phyloP scores from a whole-genome alignment of 2,329 filamentous ascomycete species.

The Epichloe sibirici region DNA sequence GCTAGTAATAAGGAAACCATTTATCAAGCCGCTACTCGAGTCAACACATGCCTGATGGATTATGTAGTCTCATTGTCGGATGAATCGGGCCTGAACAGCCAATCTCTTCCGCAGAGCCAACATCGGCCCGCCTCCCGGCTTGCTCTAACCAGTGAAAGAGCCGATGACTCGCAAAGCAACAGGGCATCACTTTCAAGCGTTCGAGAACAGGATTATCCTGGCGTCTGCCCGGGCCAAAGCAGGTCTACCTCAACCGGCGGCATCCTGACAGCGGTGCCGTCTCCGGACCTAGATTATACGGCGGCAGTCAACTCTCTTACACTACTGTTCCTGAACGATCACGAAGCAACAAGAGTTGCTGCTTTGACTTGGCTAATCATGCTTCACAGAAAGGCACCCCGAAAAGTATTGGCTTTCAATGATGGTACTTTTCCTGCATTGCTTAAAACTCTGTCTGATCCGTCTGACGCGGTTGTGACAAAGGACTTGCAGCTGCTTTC shows the following conservation, averaged over 20 bases:
- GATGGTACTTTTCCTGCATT: constrained; percentile 94
- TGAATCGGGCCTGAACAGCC: constrained; percentile 33
- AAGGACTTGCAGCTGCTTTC: constrained; percentile 87
- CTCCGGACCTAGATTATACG: constrained; percentile 81
- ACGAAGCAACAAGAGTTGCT: constrained; percentile 88
- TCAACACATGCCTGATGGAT: constrained; percentile 84
- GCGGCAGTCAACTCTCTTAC: constrained; percentile 90
- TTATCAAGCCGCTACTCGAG: constrained; percentile 72
- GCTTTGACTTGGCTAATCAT: constrained; percentile 95
- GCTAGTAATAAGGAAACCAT: constrained; percentile 85
- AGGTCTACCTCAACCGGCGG: constrained; percentile 34
- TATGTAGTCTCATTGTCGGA: constrained; percentile 88
- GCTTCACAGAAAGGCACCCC: constrained; percentile 88
- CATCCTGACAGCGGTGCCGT: constrained; percentile 28
- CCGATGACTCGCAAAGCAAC: constrained; percentile 35
- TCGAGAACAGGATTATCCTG: constrained; percentile 40
- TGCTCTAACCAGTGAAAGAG: constrained; percentile 30
- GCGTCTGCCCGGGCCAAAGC: constrained; percentile 38
- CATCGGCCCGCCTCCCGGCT: constrained; percentile 26
- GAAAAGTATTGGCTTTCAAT: constrained; percentile 88
- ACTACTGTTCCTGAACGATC: constrained; percentile 86
- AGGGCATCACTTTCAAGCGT: constrained; percentile 40
- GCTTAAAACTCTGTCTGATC: constrained; percentile 90
- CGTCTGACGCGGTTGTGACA: constrained; percentile 88
- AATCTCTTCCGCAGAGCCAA: constrained; percentile 13